A percentile compares a stretch with the other conserved stretches of the same genome.
Conservation (phyloP, 2,329 filamentous ascomycete species). For the Colletotrichum costaricense region DNA sequence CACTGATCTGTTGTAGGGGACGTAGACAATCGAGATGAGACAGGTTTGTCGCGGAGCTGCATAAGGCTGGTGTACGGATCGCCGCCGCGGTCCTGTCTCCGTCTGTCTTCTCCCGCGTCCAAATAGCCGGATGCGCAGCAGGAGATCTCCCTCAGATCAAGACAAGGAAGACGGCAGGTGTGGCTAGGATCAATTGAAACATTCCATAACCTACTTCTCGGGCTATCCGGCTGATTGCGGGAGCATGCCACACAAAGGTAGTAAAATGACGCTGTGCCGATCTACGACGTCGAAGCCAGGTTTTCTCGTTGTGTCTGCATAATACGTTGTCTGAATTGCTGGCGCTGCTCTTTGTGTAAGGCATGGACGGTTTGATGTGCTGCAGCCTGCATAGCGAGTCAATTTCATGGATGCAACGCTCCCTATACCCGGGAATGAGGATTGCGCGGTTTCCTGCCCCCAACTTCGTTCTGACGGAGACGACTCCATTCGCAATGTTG, state of each 20-base stretch:
- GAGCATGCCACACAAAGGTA: background rate
- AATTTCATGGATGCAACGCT: slow-evolving; percentile 6
- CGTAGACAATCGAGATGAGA: background rate
- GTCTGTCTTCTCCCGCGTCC: background rate
- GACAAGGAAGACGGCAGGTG: background rate
- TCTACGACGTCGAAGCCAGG: background rate
- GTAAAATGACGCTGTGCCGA: slow-evolving; percentile 24
- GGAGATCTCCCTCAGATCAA: background rate
- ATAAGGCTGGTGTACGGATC: background rate
- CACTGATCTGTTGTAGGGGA: background rate
- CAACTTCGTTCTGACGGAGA: background rate
- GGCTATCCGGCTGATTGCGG: background rate
- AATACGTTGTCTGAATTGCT: background rate
- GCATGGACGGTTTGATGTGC: background rate
- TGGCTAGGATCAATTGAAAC: background rate
- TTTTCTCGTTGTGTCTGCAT: background rate
- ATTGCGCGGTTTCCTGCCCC: background rate
- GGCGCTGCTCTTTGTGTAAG: background rate
- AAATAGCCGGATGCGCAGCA: background rate
- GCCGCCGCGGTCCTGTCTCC: background rate
- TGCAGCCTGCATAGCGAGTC: too few species aligned
- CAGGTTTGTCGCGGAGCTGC: background rate
- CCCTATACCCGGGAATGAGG: background rate
- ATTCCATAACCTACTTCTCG: background rate
- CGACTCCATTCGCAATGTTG: slow-evolving; percentile 4